These are phyloP conservation scores for Globisporangium okanoganense DNA, from an alignment of 352 stramenopile species.

Conservation along the genomic window DNA sequence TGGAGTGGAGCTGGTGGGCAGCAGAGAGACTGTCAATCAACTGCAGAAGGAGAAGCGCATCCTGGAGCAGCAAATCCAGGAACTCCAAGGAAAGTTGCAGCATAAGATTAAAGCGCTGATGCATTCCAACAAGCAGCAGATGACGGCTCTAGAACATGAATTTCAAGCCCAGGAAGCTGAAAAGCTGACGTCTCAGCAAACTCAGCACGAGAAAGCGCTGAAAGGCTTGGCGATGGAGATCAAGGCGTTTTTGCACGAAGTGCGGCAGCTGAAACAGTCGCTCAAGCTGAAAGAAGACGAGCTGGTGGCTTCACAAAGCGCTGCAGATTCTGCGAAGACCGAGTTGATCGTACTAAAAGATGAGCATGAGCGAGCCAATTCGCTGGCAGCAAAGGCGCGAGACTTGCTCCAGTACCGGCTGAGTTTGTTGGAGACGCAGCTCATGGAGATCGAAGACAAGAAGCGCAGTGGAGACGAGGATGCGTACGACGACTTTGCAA, in stretches of 20 bases:
- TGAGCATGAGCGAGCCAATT: neutral
- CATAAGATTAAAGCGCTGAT: neutral
- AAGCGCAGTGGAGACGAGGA: slow-evolving; percentile 1
- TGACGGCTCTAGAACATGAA: neutral
- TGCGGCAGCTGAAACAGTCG: slow-evolving; percentile 12
- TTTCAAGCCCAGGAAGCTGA: neutral
- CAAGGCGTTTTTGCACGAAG: slow-evolving; percentile 16
- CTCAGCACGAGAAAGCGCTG: slow-evolving; percentile 5
- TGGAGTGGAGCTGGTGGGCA: neutral
- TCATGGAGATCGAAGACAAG: slow-evolving; percentile 16
- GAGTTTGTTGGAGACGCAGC: slow-evolving; percentile 13
- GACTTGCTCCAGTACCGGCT: neutral
- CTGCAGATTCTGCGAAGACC: neutral
- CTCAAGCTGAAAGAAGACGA: slow-evolving; percentile 10
- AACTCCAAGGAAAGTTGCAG: neutral
- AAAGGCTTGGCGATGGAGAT: slow-evolving; percentile 15
- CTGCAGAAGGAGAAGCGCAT: slow-evolving; percentile 3
- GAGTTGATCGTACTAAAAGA: neutral
- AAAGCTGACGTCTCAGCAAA: slow-evolving; percentile 1
- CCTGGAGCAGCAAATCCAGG: neutral
- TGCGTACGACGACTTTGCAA: slow-evolving; percentile 5
- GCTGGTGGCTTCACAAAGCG: neutral
- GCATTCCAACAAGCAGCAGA: neutral
- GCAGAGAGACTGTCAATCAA: neutral
- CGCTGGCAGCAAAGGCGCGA: neutral